A percentile compares a stretch with the other conserved stretches of the same genome.
These are phyloP conservation scores for Aspergillus fumigatus DNA, from an alignment of 2,329 filamentous ascomycete species.

Conservation along the genomic window DNA sequence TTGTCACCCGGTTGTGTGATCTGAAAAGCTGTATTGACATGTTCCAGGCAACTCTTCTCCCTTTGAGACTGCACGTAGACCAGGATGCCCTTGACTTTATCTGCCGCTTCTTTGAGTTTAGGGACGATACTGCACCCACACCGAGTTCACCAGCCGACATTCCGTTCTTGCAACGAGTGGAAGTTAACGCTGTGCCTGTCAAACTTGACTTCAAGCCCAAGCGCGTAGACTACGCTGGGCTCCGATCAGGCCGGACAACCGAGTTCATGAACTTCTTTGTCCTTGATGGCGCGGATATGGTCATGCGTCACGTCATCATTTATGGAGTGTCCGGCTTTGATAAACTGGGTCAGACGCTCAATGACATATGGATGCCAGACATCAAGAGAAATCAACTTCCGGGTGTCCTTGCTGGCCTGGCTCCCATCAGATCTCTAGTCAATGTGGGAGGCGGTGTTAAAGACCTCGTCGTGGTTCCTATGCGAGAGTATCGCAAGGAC, in stretches of 20 bases:
- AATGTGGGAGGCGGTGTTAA: conserved; percentile 85
- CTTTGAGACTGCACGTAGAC: conserved; percentile 87
- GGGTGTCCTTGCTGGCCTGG: conserved; percentile 80
- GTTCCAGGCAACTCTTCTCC: conserved; percentile 63
- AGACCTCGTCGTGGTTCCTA: conserved; percentile 82
- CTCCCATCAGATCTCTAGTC: conserved; percentile 82
- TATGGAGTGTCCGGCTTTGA: conserved; percentile 92
- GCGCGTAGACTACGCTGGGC: conserved; percentile 88
- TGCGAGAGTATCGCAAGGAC: conserved; percentile 90
- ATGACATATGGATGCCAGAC: conserved; percentile 95
- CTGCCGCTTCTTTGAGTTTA: conserved; percentile 96
- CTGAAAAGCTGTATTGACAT: conserved; percentile 11
- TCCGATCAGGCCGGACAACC: conserved; percentile 88
- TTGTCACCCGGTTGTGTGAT: background rate
- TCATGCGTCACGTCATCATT: conserved; percentile 81
- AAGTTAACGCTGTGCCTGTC: conserved; percentile 77
- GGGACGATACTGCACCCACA: conserved; percentile 61
- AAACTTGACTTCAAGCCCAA: conserved; percentile 97
- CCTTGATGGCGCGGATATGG: conserved; percentile 81
- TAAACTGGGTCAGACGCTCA: conserved; percentile 79
- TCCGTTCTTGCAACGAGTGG: conserved; percentile 84
- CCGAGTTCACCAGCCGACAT: conserved; percentile 63
- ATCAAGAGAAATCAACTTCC: conserved; percentile 86
- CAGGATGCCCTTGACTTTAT: conserved; percentile 97
- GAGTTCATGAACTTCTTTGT: conserved; percentile 99